Evolutionary conservation across 192 early-diverging fungal species (phyloP).

Genomic region (Backusella psychrophila): DNA sequence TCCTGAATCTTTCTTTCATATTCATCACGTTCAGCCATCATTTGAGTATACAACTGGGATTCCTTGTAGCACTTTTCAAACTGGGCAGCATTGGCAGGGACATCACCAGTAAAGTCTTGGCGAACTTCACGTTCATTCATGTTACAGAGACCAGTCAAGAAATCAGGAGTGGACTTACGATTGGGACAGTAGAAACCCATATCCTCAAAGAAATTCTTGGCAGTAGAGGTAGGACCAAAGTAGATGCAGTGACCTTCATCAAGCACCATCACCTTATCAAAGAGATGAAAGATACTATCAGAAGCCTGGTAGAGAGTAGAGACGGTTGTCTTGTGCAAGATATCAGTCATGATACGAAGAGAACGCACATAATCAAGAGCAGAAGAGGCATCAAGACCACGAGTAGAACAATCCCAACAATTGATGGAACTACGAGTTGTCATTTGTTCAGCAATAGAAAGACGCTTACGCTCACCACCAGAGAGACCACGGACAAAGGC

Average conservation of each 20-base stretch:
- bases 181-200: constrained; percentile 61
- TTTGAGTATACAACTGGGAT: constrained; percentile 39
- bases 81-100: constrained; percentile 59
- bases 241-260: constrained; percentile 67
- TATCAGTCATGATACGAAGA: constrained; percentile 70
- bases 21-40: constrained; percentile 39
- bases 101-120: constrained; percentile 48
- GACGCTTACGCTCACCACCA: constrained; percentile 76
- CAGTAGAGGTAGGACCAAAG: constrained; percentile 61
- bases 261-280: constrained; percentile 68
- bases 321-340: constrained; percentile 59
- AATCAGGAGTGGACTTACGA: constrained; percentile 71
- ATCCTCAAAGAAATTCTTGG: constrained; percentile 59
- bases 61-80: constrained; percentile 59
- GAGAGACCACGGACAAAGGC: constrained; percentile 75
- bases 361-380: constrained; percentile 78
- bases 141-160: constrained; percentile 69
- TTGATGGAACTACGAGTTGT: constrained; percentile 55
- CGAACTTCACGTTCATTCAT: constrained; percentile 49
- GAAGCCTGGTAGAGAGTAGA: constrained; percentile 64
- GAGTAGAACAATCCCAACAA: constrained; percentile 61
- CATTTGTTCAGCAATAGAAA: constrained; percentile 76
- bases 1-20: constrained; percentile 41
- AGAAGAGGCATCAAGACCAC: constrained; percentile 78
- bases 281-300: constrained; percentile 73